Percentiles rank a stretch among this genome's conserved stretches.
phyloP scores from a whole-genome alignment of 2,329 filamentous ascomycete genomes.

The Periconia sp. region DNA sequence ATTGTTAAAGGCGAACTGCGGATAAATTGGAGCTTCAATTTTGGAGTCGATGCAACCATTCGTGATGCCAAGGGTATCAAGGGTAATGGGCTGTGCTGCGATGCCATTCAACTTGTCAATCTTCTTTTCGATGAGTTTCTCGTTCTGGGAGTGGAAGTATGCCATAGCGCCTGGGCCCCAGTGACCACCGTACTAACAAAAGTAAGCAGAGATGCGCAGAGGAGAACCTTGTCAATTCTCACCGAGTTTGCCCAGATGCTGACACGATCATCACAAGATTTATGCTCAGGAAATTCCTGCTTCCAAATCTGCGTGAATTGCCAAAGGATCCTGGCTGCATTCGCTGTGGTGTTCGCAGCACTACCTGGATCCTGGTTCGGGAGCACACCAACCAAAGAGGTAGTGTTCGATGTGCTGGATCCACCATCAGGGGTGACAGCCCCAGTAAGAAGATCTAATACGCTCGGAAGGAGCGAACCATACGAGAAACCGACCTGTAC shows the following conservation, averaged over 20 bases:
- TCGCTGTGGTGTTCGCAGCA: constrained; percentile 22
- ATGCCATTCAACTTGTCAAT: constrained; percentile 24
- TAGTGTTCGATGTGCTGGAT: constrained; percentile 9
- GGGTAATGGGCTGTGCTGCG: constrained; percentile 30
- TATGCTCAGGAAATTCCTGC: constrained; percentile 25
- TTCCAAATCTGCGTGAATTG: constrained; percentile 25
- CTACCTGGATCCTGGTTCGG: constrained; percentile 11
- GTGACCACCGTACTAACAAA: constrained; percentile 56
- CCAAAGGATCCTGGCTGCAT: constrained; percentile 25
- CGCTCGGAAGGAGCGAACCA: constrained; percentile 21
- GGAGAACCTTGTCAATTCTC: not conserved
- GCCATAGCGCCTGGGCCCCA: constrained; percentile 61
- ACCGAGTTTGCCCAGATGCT: constrained; percentile 36
- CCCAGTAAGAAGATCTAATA: constrained; percentile 20
- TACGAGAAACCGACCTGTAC: constrained; percentile 18
- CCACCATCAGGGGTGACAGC: constrained; percentile 12
- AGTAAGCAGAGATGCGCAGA: constrained; percentile 3
- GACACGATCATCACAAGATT: constrained; percentile 23
- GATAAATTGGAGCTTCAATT: constrained; percentile 53
- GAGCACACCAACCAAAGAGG: constrained; percentile 14
- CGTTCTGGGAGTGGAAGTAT: constrained; percentile 61
- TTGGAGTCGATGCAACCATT: constrained; percentile 53
- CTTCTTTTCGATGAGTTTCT: not conserved
- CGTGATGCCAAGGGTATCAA: constrained; percentile 57
- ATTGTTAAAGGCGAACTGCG: constrained; percentile 60